Base-by-base conservation (phyloP, 208 protist species). In the Leptomonas seymouri region DNA sequence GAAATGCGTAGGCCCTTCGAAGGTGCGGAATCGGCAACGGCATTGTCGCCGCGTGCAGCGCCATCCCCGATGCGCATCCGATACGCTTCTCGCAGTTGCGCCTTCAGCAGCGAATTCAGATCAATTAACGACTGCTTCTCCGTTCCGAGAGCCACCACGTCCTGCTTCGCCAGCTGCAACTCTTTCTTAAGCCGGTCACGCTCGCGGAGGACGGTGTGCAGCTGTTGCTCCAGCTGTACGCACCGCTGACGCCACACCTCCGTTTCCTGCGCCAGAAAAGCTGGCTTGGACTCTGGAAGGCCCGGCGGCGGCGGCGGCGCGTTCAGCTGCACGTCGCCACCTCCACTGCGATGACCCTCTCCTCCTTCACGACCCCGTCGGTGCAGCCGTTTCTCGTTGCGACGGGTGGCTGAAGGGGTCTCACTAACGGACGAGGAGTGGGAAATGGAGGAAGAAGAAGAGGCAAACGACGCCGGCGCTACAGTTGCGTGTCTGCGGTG, bases 81-180 rank as follows among this genome's bases (percentile, higher is more conserved):
- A 59, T 93, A 96, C 42, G 87, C 86, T 62, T 94, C 89, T 0
- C 89, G 71, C 67, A 94, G 75, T 65, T 97, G 91, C 27, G 86
- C 82, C 80, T 97, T 97, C 20, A 97, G 80, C 14, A 94, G 72
- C 12, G 87, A 80, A 68, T 97, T 97, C 15, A 97, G 63, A 65
- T 94, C 89, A 20, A 93, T 71, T 56, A 97, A 74, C 8, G 85
- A 92, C 41, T 87, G 85, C 69, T 92, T 91, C 71, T 97, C 88
- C 2, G 73, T 81, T 25, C 70, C 63, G 18, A 93, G 60, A 9
- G 84, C 77, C 18, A 61, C 72, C 8, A 80, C 73, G 31, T 90
- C 86, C 55, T 84, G 76, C 31, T 85, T 68, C 6, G 82, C 71
- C 16, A 80, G 55, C 28, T 76, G 58, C 67, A 91, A 51, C 63